A percentile compares a stretch with the other conserved stretches of the same genome.
Evolutionary conservation across 2,329 filamentous ascomycete species (phyloP).

Genomic region (Curvularia eragrostidis): DNA sequence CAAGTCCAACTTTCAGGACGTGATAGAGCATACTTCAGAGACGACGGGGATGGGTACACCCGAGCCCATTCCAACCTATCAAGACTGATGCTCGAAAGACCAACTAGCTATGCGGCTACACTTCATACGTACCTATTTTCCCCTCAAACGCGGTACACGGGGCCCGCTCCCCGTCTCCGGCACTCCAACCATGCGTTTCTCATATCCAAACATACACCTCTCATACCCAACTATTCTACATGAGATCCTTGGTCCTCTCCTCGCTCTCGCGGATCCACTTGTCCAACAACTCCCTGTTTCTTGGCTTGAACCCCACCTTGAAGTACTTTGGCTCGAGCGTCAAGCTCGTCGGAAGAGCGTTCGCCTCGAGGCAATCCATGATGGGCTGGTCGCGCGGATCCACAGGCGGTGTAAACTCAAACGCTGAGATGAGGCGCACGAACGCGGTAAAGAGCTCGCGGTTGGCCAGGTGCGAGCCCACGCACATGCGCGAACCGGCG

Average conservation of each 20-base stretch:
- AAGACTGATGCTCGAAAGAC: constrained; percentile 12
- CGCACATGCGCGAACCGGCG: constrained; percentile 56
- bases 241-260: constrained; percentile 53
- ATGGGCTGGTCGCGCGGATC: constrained; percentile 52
- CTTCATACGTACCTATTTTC: background rate
- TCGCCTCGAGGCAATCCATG: constrained; percentile 56
- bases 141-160: background rate
- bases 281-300: constrained; percentile 52
- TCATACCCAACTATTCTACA: constrained; percentile 19
- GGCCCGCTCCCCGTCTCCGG: constrained; percentile 31
- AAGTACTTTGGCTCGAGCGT: constrained; percentile 60
- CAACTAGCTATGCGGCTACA: background rate
- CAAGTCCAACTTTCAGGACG: background rate
- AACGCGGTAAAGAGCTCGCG: constrained; percentile 56
- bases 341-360: constrained; percentile 56
- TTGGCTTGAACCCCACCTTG: constrained; percentile 56
- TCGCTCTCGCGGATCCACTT: constrained; percentile 58
- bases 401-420: constrained; percentile 54
- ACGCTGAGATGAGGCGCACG: constrained; percentile 56
- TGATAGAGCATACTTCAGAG: background rate
- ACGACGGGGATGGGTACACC: background rate
- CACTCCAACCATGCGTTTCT: background rate
- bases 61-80: background rate
- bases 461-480: constrained; percentile 55
- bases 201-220: background rate